Base-by-base conservation (phyloP, 2,329 filamentous ascomycete species). In the Chaetomium strumarium region DNA sequence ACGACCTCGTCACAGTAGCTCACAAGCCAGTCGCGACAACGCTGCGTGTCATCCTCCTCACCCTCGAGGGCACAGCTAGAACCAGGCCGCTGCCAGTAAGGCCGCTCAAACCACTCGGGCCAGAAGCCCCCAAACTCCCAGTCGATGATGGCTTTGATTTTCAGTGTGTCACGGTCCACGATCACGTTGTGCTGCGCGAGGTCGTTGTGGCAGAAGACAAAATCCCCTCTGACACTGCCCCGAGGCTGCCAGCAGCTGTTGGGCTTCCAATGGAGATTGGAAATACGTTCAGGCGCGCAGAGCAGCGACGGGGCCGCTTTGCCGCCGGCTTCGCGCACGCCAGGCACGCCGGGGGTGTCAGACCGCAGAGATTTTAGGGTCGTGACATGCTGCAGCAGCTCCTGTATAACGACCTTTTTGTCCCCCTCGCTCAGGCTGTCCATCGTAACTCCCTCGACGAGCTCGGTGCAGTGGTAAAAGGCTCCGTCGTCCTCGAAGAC, bases 81-180 rank as follows among this genome's bases (percentile, higher is more conserved):
- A 33, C 31, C 31, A 8, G 31, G 8, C 31, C 31, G 31, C 31
- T 33, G 7, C 8, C 60, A 65, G 17, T 60, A 64, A 2, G 52
- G 46, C 36, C 39, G 48, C 48, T 67, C 63, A 49, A 68, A 68
- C 42, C 60, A 49, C 3, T 39, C n/a, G 1, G 64, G 62, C 36
- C 52, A 63, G 52, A 64, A 64, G 3, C 61, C 62, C 12, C 48
- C 58, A 46, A 59, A 63, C 47, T 65, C 62, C 62, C 62, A 62
- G 54, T 64, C 62, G 34, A 65, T 49, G 33, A 63, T 60, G 10
- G 55, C 61, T 12, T 46, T 55, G 42, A 64, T 60, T 33, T 55
- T 57, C 5, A 63, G 42, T 5, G 58, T 61, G 11, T 39, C 52
- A 2, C 58, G 59, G 52, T 64, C 53, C 36, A 65, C 61, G 24